A percentile compares a stretch with the other conserved stretches of the same genome.
These are phyloP conservation scores for Decorospora gaudefroyi DNA, from an alignment of 2,329 filamentous ascomycete species.

Conservation along the genomic window DNA sequence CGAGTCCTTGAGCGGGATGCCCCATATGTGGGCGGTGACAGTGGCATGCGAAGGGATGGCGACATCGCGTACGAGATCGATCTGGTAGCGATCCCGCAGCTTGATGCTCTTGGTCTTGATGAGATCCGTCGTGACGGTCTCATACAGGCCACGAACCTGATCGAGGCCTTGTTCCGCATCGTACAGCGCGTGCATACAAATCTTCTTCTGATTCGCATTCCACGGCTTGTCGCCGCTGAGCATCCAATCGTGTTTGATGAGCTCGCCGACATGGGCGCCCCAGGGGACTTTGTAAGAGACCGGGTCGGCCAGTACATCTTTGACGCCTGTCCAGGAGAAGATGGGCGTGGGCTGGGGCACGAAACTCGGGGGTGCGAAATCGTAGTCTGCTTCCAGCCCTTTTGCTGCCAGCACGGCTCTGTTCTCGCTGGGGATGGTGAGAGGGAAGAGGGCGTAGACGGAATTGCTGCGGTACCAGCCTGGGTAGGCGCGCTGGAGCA, in stretches of 20 bases:
- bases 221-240: conserved; percentile 39
- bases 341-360: background rate
- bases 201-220: conserved; percentile 19
- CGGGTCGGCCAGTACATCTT: conserved; percentile 62
- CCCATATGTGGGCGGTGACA: background rate
- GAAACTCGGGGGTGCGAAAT: background rate
- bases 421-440: conserved; percentile 70
- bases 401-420: conserved; percentile 60
- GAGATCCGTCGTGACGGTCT: conserved; percentile 54
- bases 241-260: conserved; percentile 64
- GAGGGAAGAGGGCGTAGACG: conserved; percentile 76
- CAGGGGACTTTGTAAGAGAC: conserved; percentile 66
- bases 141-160: conserved; percentile 66
- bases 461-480: conserved; percentile 75
- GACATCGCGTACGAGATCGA: conserved; percentile 69
- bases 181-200: conserved; percentile 46
- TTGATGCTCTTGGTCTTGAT: conserved; percentile 48
- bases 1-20: background rate
- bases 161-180: conserved; percentile 57
- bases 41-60: background rate
- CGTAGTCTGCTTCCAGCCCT: conserved; percentile 55
- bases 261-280: conserved; percentile 56
- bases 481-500: conserved; percentile 75
- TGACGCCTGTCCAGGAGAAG: conserved; percentile 61
- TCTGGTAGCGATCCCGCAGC: conserved; percentile 37